Percentiles rank a stretch among this genome's conserved stretches.
Conservation (phyloP, 1,284 basidiomycete genomes). For the Microbotryum saponariae region DNA sequence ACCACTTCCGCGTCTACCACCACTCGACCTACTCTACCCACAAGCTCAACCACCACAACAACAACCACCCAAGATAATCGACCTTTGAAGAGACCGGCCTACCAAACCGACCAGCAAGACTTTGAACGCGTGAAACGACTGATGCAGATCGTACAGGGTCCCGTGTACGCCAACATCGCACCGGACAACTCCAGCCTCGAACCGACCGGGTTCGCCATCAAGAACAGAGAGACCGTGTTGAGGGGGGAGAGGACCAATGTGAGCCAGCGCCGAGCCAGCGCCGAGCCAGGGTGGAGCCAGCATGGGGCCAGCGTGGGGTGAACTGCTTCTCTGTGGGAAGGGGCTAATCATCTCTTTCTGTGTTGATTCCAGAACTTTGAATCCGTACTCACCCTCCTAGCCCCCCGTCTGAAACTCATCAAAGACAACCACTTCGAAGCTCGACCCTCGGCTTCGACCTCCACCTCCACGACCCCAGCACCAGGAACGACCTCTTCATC, state of each 20-base stretch:
- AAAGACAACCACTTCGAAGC: conserved; percentile 48
- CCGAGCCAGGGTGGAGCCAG: too few relatives aligned
- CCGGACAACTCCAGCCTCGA: conserved; percentile 48
- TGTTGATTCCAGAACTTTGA: conserved; percentile 57
- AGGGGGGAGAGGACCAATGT: conserved; percentile 68
- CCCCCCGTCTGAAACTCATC: conserved; percentile 66
- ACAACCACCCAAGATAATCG: too few relatives aligned
- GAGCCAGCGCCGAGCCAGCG: conserved; percentile 29
- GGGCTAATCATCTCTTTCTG: background rate
- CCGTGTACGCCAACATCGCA: conserved; percentile 32
- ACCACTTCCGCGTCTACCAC: too few relatives aligned
- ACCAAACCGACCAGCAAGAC: conserved; percentile 68
- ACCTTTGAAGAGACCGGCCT: conserved; percentile 48
- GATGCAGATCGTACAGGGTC: conserved; percentile 52
- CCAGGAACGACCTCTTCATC: background rate
- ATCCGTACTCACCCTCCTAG: conserved; percentile 53
- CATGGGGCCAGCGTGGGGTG: background rate
- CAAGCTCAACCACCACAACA: too few relatives aligned
- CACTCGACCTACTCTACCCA: too few relatives aligned
- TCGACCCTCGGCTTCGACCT: background rate
- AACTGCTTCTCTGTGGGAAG: background rate
- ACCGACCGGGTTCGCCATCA: conserved; percentile 56
- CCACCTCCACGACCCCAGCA: background rate
- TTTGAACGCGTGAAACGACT: conserved; percentile 63
- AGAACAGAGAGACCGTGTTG: conserved; percentile 62